Percentiles rank a stretch among this genome's conserved stretches.
phyloP scores from a whole-genome alignment of 139 green algal species.

The Chlorella sp. region DNA sequence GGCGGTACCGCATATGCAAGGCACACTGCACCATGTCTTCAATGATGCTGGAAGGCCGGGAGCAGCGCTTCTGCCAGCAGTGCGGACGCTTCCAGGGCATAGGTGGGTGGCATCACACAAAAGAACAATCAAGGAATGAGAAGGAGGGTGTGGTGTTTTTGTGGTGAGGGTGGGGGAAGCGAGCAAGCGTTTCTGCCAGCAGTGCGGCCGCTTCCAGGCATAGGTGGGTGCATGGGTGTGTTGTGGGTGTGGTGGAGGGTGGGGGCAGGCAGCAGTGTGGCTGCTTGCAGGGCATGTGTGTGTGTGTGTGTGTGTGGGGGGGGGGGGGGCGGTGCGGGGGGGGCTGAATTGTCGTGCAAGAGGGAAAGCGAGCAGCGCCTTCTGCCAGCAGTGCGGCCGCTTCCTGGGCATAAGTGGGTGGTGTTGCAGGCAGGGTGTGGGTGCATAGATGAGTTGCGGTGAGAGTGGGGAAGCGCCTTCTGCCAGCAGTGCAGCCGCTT shows the following conservation, averaged over 20 bases:
- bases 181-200: neutral
- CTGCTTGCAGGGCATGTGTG: neutral
- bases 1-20: constrained; percentile 82
- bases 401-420: constrained; percentile 31
- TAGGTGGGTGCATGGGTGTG: too few relatives aligned
- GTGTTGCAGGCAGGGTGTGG: too few relatives aligned
- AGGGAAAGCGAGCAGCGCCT: constrained; percentile 24
- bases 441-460: too few relatives aligned
- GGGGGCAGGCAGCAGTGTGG: neutral
- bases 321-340: neutral
- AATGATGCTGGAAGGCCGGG: constrained; percentile 18
- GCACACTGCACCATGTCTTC: constrained; percentile 55
- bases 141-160: too few relatives aligned
- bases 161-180: too few relatives aligned
- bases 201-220: too few relatives aligned
- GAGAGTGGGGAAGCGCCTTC: too few relatives aligned
- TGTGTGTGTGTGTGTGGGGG: too few relatives aligned
- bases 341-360: too few relatives aligned
- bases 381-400: constrained; percentile 43
- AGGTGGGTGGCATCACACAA: constrained; percentile 6
- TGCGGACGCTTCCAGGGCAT: constrained; percentile 41
- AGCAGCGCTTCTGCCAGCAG: constrained; percentile 43
- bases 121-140: too few relatives aligned
- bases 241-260: neutral
- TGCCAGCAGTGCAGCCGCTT: too few relatives aligned